Conservation (phyloP, 306 rosid genomes). For the Rosa chinensis region DNA sequence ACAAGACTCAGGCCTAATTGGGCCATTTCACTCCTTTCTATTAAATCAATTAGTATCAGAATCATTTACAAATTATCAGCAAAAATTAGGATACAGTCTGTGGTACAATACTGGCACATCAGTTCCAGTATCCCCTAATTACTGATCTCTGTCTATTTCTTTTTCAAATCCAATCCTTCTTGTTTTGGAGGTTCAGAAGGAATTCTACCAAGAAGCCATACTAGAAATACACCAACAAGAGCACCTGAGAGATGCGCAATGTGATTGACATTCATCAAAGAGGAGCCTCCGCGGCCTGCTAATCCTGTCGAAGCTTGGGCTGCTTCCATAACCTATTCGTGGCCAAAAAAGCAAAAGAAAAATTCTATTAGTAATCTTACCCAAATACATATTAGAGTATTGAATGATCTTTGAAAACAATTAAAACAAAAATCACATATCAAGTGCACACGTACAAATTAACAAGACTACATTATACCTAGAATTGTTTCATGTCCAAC, state of each 20-base stretch:
- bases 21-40: not conserved
- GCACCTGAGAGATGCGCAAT: constrained; percentile 98
- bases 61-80: not conserved
- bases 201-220: constrained; percentile 84
- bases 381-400: not conserved
- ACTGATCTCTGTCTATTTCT: constrained; percentile 23
- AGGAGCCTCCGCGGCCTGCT: constrained; percentile 56
- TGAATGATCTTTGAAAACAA: not conserved
- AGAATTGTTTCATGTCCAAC: not conserved
- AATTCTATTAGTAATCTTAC: not conserved
- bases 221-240: constrained; percentile 87
- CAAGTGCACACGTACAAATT: not conserved
- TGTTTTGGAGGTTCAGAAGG: constrained; percentile 60
- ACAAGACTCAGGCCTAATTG: not conserved
- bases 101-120: constrained; percentile 3
- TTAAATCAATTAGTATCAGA: not conserved
- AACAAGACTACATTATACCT: not conserved
- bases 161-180: constrained; percentile 29
- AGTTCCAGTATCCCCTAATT: not conserved
- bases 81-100: not conserved
- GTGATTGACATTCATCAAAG: constrained; percentile 77
- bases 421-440: not conserved
- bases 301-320: constrained; percentile 90
- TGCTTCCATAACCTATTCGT: constrained; percentile 86
- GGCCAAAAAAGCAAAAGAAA: constrained; percentile 15